A percentile compares a stretch with the other conserved stretches of the same genome.
phyloP scores from a whole-genome alignment of 495 filamentous ascomycete species.

The Aspergillus wentii region DNA sequence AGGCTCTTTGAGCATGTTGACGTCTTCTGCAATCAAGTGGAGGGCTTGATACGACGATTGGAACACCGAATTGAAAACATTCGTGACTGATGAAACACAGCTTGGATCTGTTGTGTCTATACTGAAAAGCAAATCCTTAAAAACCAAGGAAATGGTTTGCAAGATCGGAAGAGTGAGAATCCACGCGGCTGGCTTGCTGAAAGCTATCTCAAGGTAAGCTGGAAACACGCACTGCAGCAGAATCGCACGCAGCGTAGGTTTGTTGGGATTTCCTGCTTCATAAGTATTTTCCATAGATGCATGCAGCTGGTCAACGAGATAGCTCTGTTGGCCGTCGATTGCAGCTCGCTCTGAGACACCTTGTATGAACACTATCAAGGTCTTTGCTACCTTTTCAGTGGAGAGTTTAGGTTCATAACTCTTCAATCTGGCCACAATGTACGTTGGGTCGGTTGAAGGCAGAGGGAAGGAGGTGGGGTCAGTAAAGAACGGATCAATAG shows the following conservation, averaged over 20 bases:
- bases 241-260: constrained; percentile 51
- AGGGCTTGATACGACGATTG: constrained; percentile 35
- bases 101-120: constrained; percentile 40
- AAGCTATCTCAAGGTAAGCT: constrained; percentile 53
- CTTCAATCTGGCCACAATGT: constrained; percentile 63
- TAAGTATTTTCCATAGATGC: constrained; percentile 48
- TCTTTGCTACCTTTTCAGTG: constrained; percentile 46
- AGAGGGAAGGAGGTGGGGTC: constrained; percentile 61
- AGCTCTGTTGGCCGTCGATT: constrained; percentile 53
- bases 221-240: constrained; percentile 59
- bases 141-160: constrained; percentile 38
- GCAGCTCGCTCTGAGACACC: constrained; percentile 59
- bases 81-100: constrained; percentile 38
- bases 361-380: constrained; percentile 59
- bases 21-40: constrained; percentile 19
- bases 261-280: constrained; percentile 37
- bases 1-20: constrained; percentile 33
- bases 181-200: constrained; percentile 50
- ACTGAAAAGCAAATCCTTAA: constrained; percentile 43
- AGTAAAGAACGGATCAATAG: constrained; percentile 64
- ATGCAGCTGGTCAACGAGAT: constrained; percentile 54
- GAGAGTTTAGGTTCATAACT: constrained; percentile 58
- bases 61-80: constrained; percentile 41
- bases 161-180: constrained; percentile 54
- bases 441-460: constrained; percentile 59